These are phyloP conservation scores for Cyclotella baltica DNA, from an alignment of 108 stramenopile genomes.

Conservation along the genomic window DNA sequence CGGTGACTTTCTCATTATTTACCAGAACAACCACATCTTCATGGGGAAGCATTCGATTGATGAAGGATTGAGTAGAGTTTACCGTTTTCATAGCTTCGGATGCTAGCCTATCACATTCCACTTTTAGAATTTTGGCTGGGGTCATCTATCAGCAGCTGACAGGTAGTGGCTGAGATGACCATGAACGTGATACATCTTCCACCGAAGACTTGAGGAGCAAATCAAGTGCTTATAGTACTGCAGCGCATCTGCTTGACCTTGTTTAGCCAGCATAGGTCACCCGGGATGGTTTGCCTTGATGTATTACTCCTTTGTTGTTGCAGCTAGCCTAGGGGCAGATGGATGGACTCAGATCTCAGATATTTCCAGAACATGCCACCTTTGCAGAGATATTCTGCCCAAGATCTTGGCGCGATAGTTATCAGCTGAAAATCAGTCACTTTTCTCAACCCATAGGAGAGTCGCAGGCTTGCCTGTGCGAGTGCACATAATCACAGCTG, in stretches of 20 bases:
- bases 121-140: not conserved
- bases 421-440: not conserved
- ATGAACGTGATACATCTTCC: conserved; percentile 8
- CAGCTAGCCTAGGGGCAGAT: too few relatives aligned
- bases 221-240: not conserved
- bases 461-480: not conserved
- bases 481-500: not conserved
- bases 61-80: not conserved
- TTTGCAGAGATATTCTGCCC: conserved; percentile 2
- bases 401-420: not conserved
- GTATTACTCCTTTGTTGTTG: not conserved
- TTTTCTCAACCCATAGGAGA: not conserved
- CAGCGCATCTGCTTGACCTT: conserved; percentile 2
- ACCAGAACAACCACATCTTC: not conserved
- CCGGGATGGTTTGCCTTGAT: conserved; percentile 4
- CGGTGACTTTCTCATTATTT: not conserved
- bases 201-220: not conserved
- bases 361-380: not conserved
- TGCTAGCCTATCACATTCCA: not conserved
- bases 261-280: not conserved
- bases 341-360: not conserved
- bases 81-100: not conserved
- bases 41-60: not conserved
- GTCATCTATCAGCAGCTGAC: not conserved
- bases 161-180: not conserved